These are phyloP conservation scores for Simplicillium sp. DNA, from an alignment of 2,329 filamentous ascomycete genomes.

Conservation along the genomic window DNA sequence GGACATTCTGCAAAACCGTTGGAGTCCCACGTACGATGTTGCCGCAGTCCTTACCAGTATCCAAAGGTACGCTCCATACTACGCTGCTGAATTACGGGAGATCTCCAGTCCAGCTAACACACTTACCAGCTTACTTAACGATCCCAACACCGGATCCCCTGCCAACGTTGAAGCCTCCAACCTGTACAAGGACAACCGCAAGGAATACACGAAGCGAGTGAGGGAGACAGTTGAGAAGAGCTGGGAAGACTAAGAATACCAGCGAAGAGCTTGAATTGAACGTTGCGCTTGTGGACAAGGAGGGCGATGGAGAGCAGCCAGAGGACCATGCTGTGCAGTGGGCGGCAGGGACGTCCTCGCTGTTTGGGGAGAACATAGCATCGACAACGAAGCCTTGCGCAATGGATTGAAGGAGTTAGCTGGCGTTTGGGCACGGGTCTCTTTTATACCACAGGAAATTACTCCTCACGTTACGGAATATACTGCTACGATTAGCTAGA, in stretches of 20 bases:
- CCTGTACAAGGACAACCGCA: conserved; percentile 94
- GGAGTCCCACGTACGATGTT: conserved; percentile 98
- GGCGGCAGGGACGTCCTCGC: too few species aligned
- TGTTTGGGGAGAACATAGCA: too few species aligned
- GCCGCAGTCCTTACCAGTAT: conserved; percentile 95
- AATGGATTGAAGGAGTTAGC: too few species aligned
- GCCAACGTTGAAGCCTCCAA: conserved; percentile 98
- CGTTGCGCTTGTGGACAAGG: background rate
- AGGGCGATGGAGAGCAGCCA: too few species aligned
- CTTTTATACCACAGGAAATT: too few species aligned
- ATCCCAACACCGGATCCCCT: conserved; percentile 96
- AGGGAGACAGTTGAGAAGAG: conserved; percentile 98
- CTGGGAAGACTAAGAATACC: conserved; percentile 69
- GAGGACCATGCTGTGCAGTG: too few species aligned
- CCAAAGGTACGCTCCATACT: conserved; percentile 57
- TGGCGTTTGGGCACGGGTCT: too few species aligned
- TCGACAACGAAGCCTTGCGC: too few species aligned
- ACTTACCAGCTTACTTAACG: conserved; percentile 72
- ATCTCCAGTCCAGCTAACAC: background rate
- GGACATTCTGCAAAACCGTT: conserved; percentile 94
- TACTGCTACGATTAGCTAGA: too few species aligned
- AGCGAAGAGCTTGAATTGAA: background rate
- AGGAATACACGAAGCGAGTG: conserved; percentile 92
- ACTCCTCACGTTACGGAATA: too few species aligned
- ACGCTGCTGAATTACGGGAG: conserved; percentile 16